A percentile compares a stretch with the other conserved stretches of the same genome.
phyloP scores from a whole-genome alignment of 257 asterid species.

The Anisodus acutangulus region DNA sequence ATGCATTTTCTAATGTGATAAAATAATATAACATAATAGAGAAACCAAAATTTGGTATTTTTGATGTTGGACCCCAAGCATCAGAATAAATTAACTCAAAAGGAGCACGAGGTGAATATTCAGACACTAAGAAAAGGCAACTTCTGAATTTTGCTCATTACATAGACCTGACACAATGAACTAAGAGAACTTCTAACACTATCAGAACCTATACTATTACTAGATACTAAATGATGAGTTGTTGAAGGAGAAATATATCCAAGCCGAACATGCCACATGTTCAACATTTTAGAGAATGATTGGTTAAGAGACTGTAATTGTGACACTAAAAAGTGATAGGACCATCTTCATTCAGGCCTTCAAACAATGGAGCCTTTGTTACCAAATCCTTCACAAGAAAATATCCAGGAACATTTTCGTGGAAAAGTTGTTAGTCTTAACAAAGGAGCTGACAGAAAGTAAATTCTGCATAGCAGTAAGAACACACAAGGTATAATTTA shows the following conservation, averaged over 20 bases:
- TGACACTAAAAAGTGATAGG: neutral
- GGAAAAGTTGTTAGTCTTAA: neutral
- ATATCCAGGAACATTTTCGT: neutral
- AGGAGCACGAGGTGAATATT: neutral
- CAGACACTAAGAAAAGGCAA: neutral
- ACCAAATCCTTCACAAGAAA: neutral
- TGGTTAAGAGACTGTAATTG: neutral
- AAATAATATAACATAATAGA: neutral
- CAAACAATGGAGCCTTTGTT: neutral
- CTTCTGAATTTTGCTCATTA: neutral
- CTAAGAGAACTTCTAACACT: too few relatives aligned
- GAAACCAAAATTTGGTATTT: neutral
- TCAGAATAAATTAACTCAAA: neutral
- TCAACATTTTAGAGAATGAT: neutral
- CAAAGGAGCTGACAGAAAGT: neutral
- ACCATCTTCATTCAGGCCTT: neutral
- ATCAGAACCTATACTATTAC: neutral
- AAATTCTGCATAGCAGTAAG: neutral
- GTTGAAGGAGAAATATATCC: neutral
- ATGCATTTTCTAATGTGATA: neutral
- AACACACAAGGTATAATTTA: neutral
- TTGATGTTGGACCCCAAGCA: neutral
- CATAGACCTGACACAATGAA: too few relatives aligned
- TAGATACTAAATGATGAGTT: neutral
- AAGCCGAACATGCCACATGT: neutral